phyloP scores from a whole-genome alignment of 306 rosid species.

The apple (Malus domestica) region DNA sequence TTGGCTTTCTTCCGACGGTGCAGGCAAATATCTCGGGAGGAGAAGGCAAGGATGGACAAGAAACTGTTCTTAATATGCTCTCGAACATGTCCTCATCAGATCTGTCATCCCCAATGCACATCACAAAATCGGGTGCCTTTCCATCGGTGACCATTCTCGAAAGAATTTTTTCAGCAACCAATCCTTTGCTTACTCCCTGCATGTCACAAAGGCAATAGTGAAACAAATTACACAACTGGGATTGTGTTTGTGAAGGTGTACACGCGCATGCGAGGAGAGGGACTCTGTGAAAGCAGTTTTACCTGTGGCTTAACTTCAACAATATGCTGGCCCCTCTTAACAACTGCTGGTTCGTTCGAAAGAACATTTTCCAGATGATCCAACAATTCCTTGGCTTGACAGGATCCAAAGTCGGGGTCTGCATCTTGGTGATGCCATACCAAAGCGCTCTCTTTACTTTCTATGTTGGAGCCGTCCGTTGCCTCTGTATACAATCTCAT shows the following conservation, averaged over 20 bases:
- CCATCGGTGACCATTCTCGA: constrained; percentile 43
- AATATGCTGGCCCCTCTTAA: constrained; percentile 64
- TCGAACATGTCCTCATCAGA: constrained; percentile 93
- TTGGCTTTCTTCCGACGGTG: constrained; percentile 76
- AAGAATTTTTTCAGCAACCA: constrained; percentile 61
- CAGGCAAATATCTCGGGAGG: constrained; percentile 71
- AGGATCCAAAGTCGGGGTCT: constrained; percentile 81
- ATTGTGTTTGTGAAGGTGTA: not conserved
- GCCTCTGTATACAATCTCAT: constrained; percentile 70
- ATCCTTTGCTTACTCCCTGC: constrained; percentile 85
- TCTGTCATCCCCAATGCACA: constrained; percentile 83
- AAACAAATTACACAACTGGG: not conserved
- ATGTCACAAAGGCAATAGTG: constrained; percentile 1
- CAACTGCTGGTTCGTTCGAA: constrained; percentile 69
- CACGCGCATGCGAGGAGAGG: not conserved
- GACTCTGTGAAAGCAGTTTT: not conserved
- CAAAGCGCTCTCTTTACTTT: constrained; percentile 67
- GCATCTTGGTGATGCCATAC: constrained; percentile 95
- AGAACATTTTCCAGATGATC: constrained; percentile 71
- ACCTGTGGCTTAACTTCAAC: constrained; percentile 96
- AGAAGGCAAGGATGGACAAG: constrained; percentile 42
- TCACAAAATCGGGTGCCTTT: constrained; percentile 60
- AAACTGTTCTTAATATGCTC: constrained; percentile 50
- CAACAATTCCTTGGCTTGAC: constrained; percentile 76
- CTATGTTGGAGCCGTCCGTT: constrained; percentile 79